Evolutionary conservation across 495 filamentous ascomycete genomes (phyloP), one percentile per base, ranked within the genome.

Genomic region (Corynascus novoguineensis): DNA sequence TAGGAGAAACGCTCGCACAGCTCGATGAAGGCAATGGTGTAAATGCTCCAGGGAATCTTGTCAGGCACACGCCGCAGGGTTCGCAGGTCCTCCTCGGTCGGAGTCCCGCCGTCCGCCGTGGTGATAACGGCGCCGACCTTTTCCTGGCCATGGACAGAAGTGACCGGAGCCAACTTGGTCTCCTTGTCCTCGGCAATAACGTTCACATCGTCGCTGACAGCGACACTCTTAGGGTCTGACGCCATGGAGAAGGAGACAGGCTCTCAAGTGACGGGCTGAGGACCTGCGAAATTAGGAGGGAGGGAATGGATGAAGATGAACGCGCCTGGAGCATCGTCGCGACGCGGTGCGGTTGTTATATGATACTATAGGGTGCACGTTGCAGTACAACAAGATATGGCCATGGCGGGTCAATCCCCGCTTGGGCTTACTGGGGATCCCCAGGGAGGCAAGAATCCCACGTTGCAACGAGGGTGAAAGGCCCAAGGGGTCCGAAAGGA

Each of bases 1-100:
- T 87, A 90, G 9, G 84, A 86, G 72, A 89, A 88, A 34, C 87
- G 84, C 74, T 92, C 88, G 72, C 82, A 86, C 55, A 89, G 68
- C 70, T 92, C 88, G 47, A 89, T 80, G 60, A 89, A 84, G 21
- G 84, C 86, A 51, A 92, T 79, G 22, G 83, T 85, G 63, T 82
- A 91, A 8, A 79, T 77, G 14, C 71, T 79, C 75, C 75, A 84
- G 19, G 84, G 86, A 28, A 92, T 77, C 34, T 73, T 75, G 40
- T 81, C 87, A 14, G 86, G 73, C 1, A 91, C 77, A 37, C 87
- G 82, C 24, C 79, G 82, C 8, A 91, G 76, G 0, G 79, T 82
- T 0, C 66, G 58, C 44, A 86, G 63, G 49, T 91, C 83, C 34
- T 85, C 80, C 1, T 78, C 75, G 0, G 82, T 89, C 0, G 83